Conservation (phyloP, 116 monocot genomes). For the Trichopus zeylanicus region DNA sequence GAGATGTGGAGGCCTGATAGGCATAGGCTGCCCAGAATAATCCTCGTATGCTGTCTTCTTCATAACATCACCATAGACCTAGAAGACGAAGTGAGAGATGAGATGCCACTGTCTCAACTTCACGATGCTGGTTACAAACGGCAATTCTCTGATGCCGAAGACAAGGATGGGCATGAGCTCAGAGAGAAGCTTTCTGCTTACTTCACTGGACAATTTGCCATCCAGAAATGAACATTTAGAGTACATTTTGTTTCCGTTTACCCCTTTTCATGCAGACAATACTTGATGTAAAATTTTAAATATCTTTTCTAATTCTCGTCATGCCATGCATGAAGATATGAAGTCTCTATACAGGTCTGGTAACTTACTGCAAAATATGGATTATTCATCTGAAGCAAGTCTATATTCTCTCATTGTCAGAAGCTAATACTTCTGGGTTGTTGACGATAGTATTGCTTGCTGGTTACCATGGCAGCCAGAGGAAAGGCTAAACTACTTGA, state of each 20-base stretch:
- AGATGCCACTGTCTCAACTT: slow-evolving; percentile 23
- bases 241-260: neutral
- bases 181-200: slow-evolving; percentile 49
- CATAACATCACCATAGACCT: slow-evolving; percentile 81
- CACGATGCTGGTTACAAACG: slow-evolving; percentile 64
- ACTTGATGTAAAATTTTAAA: neutral
- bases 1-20: slow-evolving; percentile 98
- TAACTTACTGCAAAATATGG: too few relatives aligned
- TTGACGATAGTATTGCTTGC: too few relatives aligned
- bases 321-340: neutral
- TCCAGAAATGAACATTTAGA: neutral
- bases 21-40: slow-evolving; percentile 80
- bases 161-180: slow-evolving; percentile 32
- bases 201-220: slow-evolving; percentile 37
- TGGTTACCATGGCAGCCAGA: too few relatives aligned
- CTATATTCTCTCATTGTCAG: too few relatives aligned
- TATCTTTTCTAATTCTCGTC: neutral
- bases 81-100: slow-evolving; percentile 53
- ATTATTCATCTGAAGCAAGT: too few relatives aligned
- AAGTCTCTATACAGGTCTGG: neutral
- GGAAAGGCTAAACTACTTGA: too few relatives aligned
- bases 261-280: neutral
- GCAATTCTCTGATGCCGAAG: slow-evolving; percentile 36
- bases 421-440: too few relatives aligned
- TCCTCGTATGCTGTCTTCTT: slow-evolving; percentile 77